A percentile compares a stretch with the other conserved stretches of the same genome.
These are phyloP conservation scores for Aspergillus hancockii DNA, from an alignment of 495 filamentous ascomycete genomes.

Conservation along the genomic window DNA sequence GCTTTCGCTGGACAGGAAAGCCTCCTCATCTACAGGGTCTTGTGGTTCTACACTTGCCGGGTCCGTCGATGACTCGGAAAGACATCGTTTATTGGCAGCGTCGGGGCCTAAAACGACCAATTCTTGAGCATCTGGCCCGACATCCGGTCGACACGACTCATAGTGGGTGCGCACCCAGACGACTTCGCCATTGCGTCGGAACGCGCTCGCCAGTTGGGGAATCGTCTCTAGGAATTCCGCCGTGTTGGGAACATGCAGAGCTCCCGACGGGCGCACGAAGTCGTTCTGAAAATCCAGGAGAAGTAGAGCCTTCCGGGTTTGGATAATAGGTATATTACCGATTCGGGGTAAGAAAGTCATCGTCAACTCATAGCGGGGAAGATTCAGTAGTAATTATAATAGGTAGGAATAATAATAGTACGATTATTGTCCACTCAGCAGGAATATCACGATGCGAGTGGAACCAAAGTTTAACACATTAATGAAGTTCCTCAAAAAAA, in stretches of 20 bases:
- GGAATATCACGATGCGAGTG: background rate
- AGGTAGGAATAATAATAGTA: background rate
- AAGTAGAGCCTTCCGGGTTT: slow-evolving; percentile 81
- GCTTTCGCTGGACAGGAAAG: slow-evolving; percentile 57
- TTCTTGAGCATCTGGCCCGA: slow-evolving; percentile 46
- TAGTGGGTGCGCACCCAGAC: slow-evolving; percentile 86
- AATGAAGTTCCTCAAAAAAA: background rate
- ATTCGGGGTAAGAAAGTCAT: slow-evolving; percentile 43
- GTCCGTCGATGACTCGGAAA: slow-evolving; percentile 24
- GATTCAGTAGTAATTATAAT: background rate
- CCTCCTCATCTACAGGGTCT: slow-evolving; percentile 54
- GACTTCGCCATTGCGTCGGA: slow-evolving; percentile 77
- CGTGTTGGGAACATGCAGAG: slow-evolving; percentile 64
- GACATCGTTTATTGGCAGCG: slow-evolving; percentile 9
- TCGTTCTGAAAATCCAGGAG: slow-evolving; percentile 92
- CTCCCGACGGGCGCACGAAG: slow-evolving; percentile 71
- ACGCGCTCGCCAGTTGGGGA: slow-evolving; percentile 64
- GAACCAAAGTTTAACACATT: background rate
- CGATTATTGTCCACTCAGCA: background rate
- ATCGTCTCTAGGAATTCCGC: slow-evolving; percentile 68
- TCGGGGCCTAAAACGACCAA: slow-evolving; percentile 36
- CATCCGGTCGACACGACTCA: slow-evolving; percentile 56
- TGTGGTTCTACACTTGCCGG: slow-evolving; percentile 23
- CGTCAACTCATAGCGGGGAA: slow-evolving; percentile 18
- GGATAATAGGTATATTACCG: slow-evolving; percentile 49